These are phyloP conservation scores for Capsicum baccatum DNA, from an alignment of 257 asterid species.

Conservation along the genomic window DNA sequence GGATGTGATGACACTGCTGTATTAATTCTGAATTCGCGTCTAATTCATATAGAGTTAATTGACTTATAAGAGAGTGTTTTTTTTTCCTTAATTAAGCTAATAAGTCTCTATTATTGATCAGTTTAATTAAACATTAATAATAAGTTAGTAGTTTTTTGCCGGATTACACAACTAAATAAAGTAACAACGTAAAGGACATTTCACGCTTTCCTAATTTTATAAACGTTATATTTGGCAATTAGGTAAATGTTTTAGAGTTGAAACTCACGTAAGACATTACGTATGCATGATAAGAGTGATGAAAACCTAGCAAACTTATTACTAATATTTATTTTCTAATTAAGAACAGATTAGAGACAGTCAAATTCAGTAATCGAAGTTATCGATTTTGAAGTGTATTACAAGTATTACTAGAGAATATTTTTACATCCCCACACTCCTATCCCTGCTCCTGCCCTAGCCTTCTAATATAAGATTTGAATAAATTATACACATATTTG, in stretches of 20 bases:
- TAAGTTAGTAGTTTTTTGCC: neutral
- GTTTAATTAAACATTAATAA: neutral
- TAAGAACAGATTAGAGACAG: neutral
- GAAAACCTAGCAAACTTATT: neutral
- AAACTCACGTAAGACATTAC: constrained; percentile 22
- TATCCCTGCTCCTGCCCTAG: no score
- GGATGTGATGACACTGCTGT: no score
- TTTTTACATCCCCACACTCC: no score
- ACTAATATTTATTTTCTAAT: neutral
- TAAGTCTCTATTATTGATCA: neutral
- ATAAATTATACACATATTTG: no score
- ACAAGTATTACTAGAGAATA: no score
- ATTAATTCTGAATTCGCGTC: no score
- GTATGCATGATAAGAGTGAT: neutral
- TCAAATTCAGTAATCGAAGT: neutral
- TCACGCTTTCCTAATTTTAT: neutral
- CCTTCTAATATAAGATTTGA: no score
- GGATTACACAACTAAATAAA: neutral
- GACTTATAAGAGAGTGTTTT: neutral
- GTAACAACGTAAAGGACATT: neutral
- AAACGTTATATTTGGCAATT: neutral
- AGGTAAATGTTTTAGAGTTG: neutral
- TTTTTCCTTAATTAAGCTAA: neutral
- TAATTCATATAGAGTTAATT: neutral
- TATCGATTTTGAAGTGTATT: no score